Base-by-base conservation (phyloP, 345 rosid species). In the Dovyalis caffra region DNA sequence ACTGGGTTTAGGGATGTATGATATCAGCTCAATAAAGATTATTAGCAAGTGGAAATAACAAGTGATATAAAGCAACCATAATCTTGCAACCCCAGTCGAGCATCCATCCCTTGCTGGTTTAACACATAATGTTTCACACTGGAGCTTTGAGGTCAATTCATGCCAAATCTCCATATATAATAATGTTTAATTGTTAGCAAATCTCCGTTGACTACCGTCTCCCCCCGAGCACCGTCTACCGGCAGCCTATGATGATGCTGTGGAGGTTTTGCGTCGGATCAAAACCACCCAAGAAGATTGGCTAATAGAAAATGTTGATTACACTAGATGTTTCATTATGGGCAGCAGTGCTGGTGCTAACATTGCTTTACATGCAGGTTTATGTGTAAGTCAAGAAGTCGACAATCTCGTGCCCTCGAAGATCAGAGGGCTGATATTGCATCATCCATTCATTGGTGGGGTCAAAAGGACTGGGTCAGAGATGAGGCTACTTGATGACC, bases 81-180 rank as follows among this genome's bases (percentile, higher is more conserved):
- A 80, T 88, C 97, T 89, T 73, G 99, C 97, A 71, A 95, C 99
- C 73, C 99, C 99, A 69, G 97, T 92, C 63, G 99, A 95, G 84
- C 99, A 95, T 60, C 99, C 99, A 84, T 95, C 97, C 79, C 89
- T 90, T 63, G 97, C 94, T 23, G 99, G 99, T 82, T 95, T 95
- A 60, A 95, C 85, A 77, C 99, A 95, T 72, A 95, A 65, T 49
- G 97, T 91, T 78, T 82, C 87, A 82, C 94, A 87, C 72, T 78
- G 90, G 77, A 95, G 88, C 90, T 83, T 86, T 76, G 89, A 82
- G 61, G 80, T 88, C 79, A 92, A 79, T 26, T 84, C 87, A 83
- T 80, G 74, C 99, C 99, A 95, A 62, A 85, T 77, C 66, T 83
- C 74, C 40, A 66, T n/a, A n/a, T n/a, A n/a, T n/a, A n/a, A n/a